A percentile compares a stretch with the other conserved stretches of the same genome.
These are phyloP conservation scores for Orbilia javanica DNA, from an alignment of 2,329 filamentous ascomycete species.

Conservation along the genomic window DNA sequence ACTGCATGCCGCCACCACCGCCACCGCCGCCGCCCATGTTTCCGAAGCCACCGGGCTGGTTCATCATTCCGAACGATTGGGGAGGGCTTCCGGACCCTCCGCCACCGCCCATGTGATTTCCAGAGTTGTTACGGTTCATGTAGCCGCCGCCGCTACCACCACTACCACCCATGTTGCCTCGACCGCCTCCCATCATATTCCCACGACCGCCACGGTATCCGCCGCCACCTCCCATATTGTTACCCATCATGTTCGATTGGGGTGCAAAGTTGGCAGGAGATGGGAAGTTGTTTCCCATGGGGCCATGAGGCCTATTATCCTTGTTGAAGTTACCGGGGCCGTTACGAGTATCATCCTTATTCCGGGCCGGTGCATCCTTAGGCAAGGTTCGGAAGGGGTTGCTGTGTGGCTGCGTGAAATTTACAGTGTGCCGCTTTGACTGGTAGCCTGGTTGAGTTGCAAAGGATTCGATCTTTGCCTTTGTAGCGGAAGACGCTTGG, in stretches of 20 bases:
- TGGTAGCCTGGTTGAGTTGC: constrained; percentile 70
- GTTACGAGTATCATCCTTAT: constrained; percentile 70
- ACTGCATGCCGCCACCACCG: constrained; percentile 67
- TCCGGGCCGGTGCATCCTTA: constrained; percentile 83
- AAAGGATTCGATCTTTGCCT: constrained; percentile 80
- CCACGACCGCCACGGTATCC: constrained; percentile 67
- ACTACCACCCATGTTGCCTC: constrained; percentile 65
- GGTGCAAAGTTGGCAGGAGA: constrained; percentile 59
- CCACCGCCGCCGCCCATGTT: constrained; percentile 65
- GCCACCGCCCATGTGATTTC: constrained; percentile 64
- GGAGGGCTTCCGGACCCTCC: constrained; percentile 62
- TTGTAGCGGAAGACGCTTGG: constrained; percentile 86
- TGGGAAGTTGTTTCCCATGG: constrained; percentile 66
- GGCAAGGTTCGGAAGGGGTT: constrained; percentile 94
- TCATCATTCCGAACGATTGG: constrained; percentile 59
- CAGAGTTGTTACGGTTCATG: constrained; percentile 68
- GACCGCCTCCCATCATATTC: constrained; percentile 64
- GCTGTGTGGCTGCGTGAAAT: constrained; percentile 79
- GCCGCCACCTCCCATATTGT: constrained; percentile 67
- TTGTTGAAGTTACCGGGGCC: constrained; percentile 65
- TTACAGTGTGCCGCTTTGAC: constrained; percentile 76
- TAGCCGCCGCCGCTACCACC: constrained; percentile 67
- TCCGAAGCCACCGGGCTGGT: constrained; percentile 65
- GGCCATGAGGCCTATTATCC: constrained; percentile 63
- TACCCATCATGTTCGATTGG: constrained; percentile 60